Evolutionary conservation across 129 eudicot species (phyloP).

Genomic region (Centaurea solstitialis): DNA sequence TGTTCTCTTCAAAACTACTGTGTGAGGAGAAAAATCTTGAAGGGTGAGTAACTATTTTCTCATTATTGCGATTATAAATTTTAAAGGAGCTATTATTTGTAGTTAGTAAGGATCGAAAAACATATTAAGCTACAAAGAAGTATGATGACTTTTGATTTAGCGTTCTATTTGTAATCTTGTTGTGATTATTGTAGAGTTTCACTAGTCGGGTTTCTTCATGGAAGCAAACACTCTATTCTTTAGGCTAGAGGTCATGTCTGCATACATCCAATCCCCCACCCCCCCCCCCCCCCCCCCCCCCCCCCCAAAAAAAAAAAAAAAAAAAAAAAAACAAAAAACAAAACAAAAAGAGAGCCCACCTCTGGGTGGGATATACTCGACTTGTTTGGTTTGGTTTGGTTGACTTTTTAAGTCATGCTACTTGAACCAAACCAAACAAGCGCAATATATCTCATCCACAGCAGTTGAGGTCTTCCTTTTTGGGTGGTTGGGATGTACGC

Average conservation of each 20-base stretch:
- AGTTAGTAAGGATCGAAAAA: background rate
- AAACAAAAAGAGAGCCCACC: no score
- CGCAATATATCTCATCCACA: no score
- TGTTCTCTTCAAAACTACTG: slow-evolving; percentile 55
- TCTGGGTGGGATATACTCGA: no score
- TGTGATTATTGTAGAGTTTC: background rate
- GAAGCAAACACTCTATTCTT: background rate
- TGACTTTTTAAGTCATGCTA: no score
- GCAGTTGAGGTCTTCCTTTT: no score
- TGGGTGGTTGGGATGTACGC: no score
- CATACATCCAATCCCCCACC: background rate
- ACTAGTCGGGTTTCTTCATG: background rate
- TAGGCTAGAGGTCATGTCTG: background rate
- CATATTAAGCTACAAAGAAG: background rate
- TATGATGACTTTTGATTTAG: background rate
- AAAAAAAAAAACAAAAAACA: no score
- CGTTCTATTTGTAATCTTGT: background rate
- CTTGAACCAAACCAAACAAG: no score
- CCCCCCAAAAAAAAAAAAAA: no score
- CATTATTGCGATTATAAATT: background rate
- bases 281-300: no score
- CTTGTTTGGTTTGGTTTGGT: no score
- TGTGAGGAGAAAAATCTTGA: slow-evolving; percentile 60
- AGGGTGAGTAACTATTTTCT: slow-evolving; percentile 39
- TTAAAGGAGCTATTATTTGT: background rate